These are phyloP conservation scores for Saccharomycopsis guyanensis DNA, from an alignment of 805 yeast genomes.

Conservation along the genomic window DNA sequence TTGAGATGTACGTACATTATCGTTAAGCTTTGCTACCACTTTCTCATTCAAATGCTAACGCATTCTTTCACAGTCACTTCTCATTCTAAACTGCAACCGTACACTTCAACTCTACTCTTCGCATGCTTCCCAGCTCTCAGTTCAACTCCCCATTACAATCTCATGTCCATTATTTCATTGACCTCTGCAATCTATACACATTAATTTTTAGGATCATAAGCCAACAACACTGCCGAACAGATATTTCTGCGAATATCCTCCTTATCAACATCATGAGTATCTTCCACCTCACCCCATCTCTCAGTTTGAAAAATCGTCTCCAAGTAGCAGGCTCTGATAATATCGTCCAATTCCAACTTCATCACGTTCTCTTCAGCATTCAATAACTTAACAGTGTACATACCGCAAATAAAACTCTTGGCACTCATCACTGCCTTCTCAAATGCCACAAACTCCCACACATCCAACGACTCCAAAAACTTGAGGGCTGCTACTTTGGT, in stretches of 20 bases:
- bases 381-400: conserved; percentile 30
- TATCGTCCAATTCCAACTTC: conserved; percentile 45
- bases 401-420: conserved; percentile 81
- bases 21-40: too few species aligned
- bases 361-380: conserved; percentile 23
- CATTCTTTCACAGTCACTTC: too few species aligned
- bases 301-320: conserved; percentile 82
- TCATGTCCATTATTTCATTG: too few species aligned
- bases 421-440: conserved; percentile 85
- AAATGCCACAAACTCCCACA: conserved; percentile 78
- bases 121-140: too few species aligned
- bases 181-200: too few species aligned
- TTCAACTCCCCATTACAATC: too few species aligned
- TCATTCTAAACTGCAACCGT: too few species aligned
- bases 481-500: conserved; percentile 53
- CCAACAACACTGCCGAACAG: conserved; percentile 65
- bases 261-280: conserved; percentile 95
- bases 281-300: conserved; percentile 98
- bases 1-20: too few species aligned
- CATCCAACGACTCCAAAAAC: conserved; percentile 56
- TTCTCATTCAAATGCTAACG: too few species aligned
- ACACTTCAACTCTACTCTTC: too few species aligned
- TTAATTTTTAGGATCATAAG: conserved; percentile 31
- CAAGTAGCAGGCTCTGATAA: conserved; percentile 69
- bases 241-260: conserved; percentile 80